A percentile compares a stretch with the other conserved stretches of the same genome.
phyloP scores from a whole-genome alignment of 2,329 filamentous ascomycete species.

The Cordyceps militaris region DNA sequence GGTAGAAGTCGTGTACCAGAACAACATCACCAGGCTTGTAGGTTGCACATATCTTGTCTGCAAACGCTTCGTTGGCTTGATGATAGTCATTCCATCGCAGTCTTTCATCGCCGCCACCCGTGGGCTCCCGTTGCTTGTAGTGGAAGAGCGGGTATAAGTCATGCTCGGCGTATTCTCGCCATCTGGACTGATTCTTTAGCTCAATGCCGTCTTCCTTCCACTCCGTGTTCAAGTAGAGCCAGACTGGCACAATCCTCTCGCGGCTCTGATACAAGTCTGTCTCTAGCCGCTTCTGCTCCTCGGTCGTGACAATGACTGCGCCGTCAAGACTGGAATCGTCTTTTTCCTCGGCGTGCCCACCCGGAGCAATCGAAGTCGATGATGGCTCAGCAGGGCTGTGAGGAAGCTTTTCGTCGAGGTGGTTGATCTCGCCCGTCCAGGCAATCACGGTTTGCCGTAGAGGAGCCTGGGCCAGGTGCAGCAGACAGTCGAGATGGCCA shows the following conservation, averaged over 20 bases:
- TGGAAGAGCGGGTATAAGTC: slow-evolving; percentile 90
- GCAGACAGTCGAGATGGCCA: slow-evolving; percentile 84
- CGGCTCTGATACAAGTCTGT: slow-evolving; percentile 63
- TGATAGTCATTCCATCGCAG: slow-evolving; percentile 89
- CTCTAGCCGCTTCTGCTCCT: slow-evolving; percentile 68
- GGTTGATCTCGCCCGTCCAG: slow-evolving; percentile 83
- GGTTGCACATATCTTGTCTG: slow-evolving; percentile 75
- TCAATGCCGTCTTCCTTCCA: slow-evolving; percentile 58
- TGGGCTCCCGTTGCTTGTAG: slow-evolving; percentile 89
- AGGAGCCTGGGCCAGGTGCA: slow-evolving; percentile 70
- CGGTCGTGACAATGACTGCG: slow-evolving; percentile 55
- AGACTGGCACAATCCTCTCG: slow-evolving; percentile 75
- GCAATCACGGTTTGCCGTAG: slow-evolving; percentile 91
- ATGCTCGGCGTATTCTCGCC: slow-evolving; percentile 85
- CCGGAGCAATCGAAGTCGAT: slow-evolving; percentile 34
- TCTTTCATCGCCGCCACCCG: slow-evolving; percentile 74
- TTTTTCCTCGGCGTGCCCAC: slow-evolving; percentile 49
- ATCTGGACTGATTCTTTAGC: slow-evolving; percentile 75
- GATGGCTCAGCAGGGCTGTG: slow-evolving; percentile 21
- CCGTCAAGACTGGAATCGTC: neutral
- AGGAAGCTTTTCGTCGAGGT: slow-evolving; percentile 17
- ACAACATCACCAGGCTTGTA: slow-evolving; percentile 92
- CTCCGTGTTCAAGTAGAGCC: slow-evolving; percentile 74
- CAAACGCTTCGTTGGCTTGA: slow-evolving; percentile 85
- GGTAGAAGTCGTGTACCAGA: slow-evolving; percentile 88